phyloP scores from a whole-genome alignment of 2,329 filamentous ascomycete species.

The Alternaria novae-zelandiae region DNA sequence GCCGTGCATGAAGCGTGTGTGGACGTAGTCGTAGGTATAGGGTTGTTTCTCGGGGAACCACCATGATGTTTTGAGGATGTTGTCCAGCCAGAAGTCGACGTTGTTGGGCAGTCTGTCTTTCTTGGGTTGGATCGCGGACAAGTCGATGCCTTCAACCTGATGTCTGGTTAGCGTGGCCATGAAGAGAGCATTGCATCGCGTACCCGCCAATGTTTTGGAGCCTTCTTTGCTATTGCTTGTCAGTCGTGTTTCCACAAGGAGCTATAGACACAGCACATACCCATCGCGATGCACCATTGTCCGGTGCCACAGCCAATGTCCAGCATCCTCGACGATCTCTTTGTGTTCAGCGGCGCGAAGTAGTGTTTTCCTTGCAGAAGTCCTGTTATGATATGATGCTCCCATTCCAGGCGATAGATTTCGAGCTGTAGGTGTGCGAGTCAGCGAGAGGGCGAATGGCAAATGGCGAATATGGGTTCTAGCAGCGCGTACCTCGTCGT shows the following conservation, averaged over 20 bases:
- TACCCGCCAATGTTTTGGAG: constrained; percentile 40
- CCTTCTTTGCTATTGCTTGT: constrained; percentile 40
- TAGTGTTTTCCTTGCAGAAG: constrained; percentile 44
- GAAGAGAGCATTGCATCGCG: constrained; percentile 1
- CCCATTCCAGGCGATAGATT: constrained; percentile 47
- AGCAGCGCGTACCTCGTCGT: constrained; percentile 41
- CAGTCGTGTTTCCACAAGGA: constrained; percentile 14
- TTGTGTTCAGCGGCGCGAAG: constrained; percentile 45
- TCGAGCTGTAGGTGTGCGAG: constrained; percentile 36
- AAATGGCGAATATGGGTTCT: constrained; percentile 1
- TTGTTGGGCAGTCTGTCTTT: constrained; percentile 66
- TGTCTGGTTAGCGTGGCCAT: constrained; percentile 18
- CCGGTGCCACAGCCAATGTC: constrained; percentile 54
- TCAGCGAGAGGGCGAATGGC: constrained; percentile 20
- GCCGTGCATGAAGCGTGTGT: constrained; percentile 65
- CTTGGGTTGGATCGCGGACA: constrained; percentile 51
- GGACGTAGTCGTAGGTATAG: constrained; percentile 63
- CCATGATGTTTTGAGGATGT: constrained; percentile 67
- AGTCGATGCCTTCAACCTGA: constrained; percentile 51
- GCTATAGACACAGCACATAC: constrained; percentile 30
- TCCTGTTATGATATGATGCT: constrained; percentile 48
- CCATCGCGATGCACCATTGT: constrained; percentile 52
- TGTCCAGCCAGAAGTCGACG: constrained; percentile 76
- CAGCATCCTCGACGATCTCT: constrained; percentile 44
- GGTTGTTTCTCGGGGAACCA: constrained; percentile 50